A percentile compares a stretch with the other conserved stretches of the same genome.
Conservation (phyloP, 2,329 filamentous ascomycete species). For the Penicillium sp. region DNA sequence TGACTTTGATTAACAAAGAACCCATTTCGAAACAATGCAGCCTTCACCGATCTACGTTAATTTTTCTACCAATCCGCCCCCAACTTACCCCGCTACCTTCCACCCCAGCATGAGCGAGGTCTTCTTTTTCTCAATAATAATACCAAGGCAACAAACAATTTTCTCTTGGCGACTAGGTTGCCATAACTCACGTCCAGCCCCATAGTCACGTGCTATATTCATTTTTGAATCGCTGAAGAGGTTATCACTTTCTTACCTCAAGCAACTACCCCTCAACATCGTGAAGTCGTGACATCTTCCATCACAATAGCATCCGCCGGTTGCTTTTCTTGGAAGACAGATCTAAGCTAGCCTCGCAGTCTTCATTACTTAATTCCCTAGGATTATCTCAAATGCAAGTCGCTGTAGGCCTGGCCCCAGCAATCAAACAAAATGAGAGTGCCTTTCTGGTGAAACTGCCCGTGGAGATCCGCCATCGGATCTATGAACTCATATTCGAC, state of each 20-base stretch:
- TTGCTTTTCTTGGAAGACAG: neutral
- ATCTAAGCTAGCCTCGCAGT: neutral
- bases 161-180: neutral
- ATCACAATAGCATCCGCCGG: neutral
- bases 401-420: neutral
- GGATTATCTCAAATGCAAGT: neutral
- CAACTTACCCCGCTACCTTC: neutral
- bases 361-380: neutral
- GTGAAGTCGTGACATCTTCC: neutral
- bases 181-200: neutral
- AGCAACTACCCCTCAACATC: neutral
- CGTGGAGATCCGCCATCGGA: constrained; percentile 26
- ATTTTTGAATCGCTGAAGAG: neutral
- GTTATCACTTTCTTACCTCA: neutral
- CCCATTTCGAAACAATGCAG: no score
- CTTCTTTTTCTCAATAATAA: neutral
- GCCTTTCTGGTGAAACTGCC: neutral
- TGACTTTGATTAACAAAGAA: no score
- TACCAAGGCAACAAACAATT: neutral
- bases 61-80: neutral
- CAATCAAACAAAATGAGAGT: neutral
- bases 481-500: constrained; percentile 21
- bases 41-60: neutral
- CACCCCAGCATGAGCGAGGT: neutral
- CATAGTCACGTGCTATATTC: neutral